A percentile compares a stretch with the other conserved stretches of the same genome.
Evolutionary conservation across 2,329 filamentous ascomycete genomes (phyloP).

Genomic region (Akanthomyces dipterigenus): DNA sequence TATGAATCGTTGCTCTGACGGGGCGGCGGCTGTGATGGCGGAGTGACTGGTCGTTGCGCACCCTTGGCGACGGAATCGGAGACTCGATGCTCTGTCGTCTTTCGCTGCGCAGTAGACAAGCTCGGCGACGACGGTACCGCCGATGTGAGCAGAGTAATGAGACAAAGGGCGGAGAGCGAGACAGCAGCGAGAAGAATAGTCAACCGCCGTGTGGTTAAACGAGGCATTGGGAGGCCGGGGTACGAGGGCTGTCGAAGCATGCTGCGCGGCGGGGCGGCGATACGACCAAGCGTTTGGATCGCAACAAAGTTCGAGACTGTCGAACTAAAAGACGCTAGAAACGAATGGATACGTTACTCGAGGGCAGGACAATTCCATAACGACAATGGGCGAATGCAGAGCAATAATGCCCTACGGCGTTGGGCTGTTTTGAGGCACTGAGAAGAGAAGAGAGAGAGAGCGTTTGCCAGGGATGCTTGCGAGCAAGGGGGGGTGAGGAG

Average conservation of each 20-base stretch:
- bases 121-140: slow-evolving; percentile 41
- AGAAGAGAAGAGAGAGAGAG: not conserved
- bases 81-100: slow-evolving; percentile 38
- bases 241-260: slow-evolving; percentile 29
- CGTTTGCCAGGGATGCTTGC: not conserved
- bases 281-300: not conserved
- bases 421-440: not conserved
- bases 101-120: slow-evolving; percentile 44
- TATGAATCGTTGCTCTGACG: slow-evolving; percentile 72
- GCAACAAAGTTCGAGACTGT: not conserved
- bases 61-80: slow-evolving; percentile 37
- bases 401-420: not conserved
- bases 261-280: not conserved
- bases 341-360: not conserved
- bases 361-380: not conserved
- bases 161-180: slow-evolving; percentile 46
- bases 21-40: slow-evolving; percentile 63
- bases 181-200: slow-evolving; percentile 45
- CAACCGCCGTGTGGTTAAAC: slow-evolving; percentile 46
- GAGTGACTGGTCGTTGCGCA: slow-evolving; percentile 59
- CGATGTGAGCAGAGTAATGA: slow-evolving; percentile 46
- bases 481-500: not conserved
- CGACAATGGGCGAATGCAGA: not conserved
- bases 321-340: not conserved
- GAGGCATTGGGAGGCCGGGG: slow-evolving; percentile 43